Evolutionary conservation across 2,329 filamentous ascomycete species (phyloP), one percentile per base, ranked within the genome.

Genomic region (Venturia asperata): DNA sequence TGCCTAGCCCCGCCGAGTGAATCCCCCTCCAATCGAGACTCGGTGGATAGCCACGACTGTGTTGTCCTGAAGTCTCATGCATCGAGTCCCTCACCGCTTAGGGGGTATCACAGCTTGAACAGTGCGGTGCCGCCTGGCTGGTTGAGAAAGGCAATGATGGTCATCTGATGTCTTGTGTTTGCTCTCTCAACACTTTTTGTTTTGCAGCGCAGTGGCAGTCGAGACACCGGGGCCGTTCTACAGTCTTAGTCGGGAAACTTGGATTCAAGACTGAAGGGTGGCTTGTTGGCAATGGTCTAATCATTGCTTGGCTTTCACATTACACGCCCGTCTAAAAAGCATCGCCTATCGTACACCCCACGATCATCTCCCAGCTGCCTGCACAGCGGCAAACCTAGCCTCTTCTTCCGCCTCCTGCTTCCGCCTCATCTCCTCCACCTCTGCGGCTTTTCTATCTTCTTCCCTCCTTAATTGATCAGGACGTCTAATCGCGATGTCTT

Each of bases 401-500:
- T 64, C 63, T 27, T 64, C 64, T 45, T 66, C 60, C 24, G 34
- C 64, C 45, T 27, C 69, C 68, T 75, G 74, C 66, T 69, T 75
- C 67, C 77, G 75, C 68, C 74, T 73, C 58, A 76, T 73, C 66
- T 73, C 75, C 66, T 77, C 76, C 74, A 80, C 80, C 71, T 85
- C 85, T 61, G 81, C 81, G 66, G 81, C 81, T 75, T 88, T 89
- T 69, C 92, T 83, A 68, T 82, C 81, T 65, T 83, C 80, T 78
- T 97, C 93, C 55, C 87, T 81, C 74, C 87, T 84, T 13, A 96
- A 79, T 82, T 99, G 94, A 73, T 99, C 94, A 3, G 89, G 87
- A 66, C 94, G 82, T 68, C 94, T 84, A 63, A 89, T 81, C 1
- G 94, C 93, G 72, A 99, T 97, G 74, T 97, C 94, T 75, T 96